Evolutionary conservation across 164 flowering plant genomes (phyloP).

Genomic region (Akebia trifoliata): DNA sequence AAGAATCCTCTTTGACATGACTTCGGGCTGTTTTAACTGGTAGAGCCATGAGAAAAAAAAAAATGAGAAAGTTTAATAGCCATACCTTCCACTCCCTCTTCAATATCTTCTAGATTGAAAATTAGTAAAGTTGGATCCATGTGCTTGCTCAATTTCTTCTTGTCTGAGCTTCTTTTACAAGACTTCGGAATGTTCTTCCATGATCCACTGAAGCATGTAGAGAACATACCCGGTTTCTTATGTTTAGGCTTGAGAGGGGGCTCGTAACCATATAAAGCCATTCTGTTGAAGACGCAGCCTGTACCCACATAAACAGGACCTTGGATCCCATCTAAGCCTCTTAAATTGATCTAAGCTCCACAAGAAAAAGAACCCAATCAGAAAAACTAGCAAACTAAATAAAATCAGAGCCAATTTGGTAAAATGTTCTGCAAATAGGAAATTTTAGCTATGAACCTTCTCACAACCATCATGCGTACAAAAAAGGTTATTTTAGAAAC

Average conservation of each 20-base stretch:
- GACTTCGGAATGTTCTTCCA: conserved; percentile 34
- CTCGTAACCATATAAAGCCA: conserved; percentile 90
- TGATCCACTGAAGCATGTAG: conserved; percentile 37
- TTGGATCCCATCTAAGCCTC: conserved; percentile 95
- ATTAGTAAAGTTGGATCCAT: conserved; percentile 45
- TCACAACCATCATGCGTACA: not conserved
- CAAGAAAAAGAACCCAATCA: conserved; percentile 1
- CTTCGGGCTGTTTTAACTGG: no score
- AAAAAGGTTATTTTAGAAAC: not conserved
- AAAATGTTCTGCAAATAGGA: not conserved
- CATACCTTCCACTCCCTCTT: conserved; percentile 90
- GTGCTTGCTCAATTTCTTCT: conserved; percentile 39
- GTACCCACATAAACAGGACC: conserved; percentile 99
- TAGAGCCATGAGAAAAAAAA: no score
- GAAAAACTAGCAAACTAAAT: not conserved
- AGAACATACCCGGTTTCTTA: conserved; percentile 22
- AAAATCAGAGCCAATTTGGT: not conserved
- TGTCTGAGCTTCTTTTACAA: conserved; percentile 27
- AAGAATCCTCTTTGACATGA: no score
- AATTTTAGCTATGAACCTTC: not conserved
- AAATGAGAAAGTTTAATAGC: no score
- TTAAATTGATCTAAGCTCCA: conserved; percentile 68
- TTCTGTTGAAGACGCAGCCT: conserved; percentile 91
- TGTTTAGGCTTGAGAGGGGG: conserved; percentile 60
- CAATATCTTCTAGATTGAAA: conserved; percentile 76